These are phyloP conservation scores for Colletotrichum echinochloae DNA, from an alignment of 2,329 filamentous ascomycete genomes.

Conservation along the genomic window DNA sequence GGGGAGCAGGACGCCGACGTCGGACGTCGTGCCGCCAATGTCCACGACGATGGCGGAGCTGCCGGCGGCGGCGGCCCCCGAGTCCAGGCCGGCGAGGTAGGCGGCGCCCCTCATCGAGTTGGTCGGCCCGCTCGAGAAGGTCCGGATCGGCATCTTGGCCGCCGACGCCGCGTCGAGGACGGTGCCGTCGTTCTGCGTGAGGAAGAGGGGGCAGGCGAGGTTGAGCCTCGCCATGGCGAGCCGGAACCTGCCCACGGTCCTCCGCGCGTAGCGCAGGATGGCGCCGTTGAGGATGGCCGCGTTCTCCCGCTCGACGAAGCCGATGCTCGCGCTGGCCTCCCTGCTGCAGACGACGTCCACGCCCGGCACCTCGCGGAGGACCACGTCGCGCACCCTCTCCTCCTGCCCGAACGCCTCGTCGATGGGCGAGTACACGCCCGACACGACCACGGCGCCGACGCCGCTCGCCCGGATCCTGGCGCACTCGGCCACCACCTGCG, in stretches of 20 bases:
- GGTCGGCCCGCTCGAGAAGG: slow-evolving; percentile 62
- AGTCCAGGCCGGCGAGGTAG: slow-evolving; percentile 58
- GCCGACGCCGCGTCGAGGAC: slow-evolving; percentile 66
- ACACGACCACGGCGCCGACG: slow-evolving; percentile 61
- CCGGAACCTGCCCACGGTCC: slow-evolving; percentile 67
- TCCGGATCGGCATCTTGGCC: slow-evolving; percentile 65
- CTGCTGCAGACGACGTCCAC: slow-evolving; percentile 63
- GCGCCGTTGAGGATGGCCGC: slow-evolving; percentile 74
- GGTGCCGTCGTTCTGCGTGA: slow-evolving; percentile 75
- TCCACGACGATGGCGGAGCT: slow-evolving; percentile 58
- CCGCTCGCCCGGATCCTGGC: slow-evolving; percentile 55
- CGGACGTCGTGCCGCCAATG: slow-evolving; percentile 66
- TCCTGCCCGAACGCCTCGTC: slow-evolving; percentile 61
- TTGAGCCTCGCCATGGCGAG: slow-evolving; percentile 62
- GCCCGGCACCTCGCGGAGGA: slow-evolving; percentile 54
- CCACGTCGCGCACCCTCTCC: slow-evolving; percentile 58
- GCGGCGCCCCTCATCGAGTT: slow-evolving; percentile 64
- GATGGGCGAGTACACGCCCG: slow-evolving; percentile 65
- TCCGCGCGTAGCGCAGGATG: slow-evolving; percentile 56
- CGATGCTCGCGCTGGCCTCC: slow-evolving; percentile 62
- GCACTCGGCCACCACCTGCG: slow-evolving; percentile 47
- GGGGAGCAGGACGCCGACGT: slow-evolving; percentile 62
- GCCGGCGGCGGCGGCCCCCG: slow-evolving; percentile 40
- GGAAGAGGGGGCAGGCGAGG: slow-evolving; percentile 66
- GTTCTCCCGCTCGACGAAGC: slow-evolving; percentile 72